Percentiles rank a stretch among this genome's conserved stretches.
These are phyloP conservation scores for Rozella allomycis DNA, from an alignment of 371 early-diverging fungal species.

Conservation along the genomic window DNA sequence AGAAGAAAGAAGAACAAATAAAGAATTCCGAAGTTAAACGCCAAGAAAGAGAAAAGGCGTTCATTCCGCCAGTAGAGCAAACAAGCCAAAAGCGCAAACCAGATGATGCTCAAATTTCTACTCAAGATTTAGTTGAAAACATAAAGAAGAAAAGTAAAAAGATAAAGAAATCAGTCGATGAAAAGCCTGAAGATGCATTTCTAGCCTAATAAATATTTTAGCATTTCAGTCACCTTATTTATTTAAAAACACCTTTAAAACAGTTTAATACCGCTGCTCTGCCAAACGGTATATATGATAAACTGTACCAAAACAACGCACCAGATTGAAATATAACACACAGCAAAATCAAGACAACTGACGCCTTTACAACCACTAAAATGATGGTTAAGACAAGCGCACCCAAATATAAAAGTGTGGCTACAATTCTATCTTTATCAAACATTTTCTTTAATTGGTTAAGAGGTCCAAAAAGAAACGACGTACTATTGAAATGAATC, in stretches of 20 bases:
- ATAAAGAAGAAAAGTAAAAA: too few species aligned
- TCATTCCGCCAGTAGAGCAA: slow-evolving; percentile 46
- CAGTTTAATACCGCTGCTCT: slow-evolving; percentile 16
- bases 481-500: too few species aligned
- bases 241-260: slow-evolving; percentile 4
- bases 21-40: slow-evolving; percentile 32
- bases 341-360: neutral
- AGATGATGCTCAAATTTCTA: too few species aligned
- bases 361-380: slow-evolving; percentile 25
- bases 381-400: slow-evolving; percentile 34
- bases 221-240: too few species aligned
- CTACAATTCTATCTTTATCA: slow-evolving; percentile 32
- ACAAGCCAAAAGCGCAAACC: slow-evolving; percentile 11
- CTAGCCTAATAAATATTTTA: too few species aligned
- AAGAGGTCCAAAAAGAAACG: slow-evolving; percentile 63
- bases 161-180: too few species aligned
- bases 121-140: too few species aligned
- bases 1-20: slow-evolving; percentile 38
- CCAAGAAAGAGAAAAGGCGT: slow-evolving; percentile 40
- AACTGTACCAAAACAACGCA: slow-evolving; percentile 50
- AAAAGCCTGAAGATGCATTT: too few species aligned
- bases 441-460: slow-evolving; percentile 60
- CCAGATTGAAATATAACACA: slow-evolving; percentile 58
- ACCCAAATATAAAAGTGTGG: slow-evolving; percentile 36
- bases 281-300: slow-evolving; percentile 44